phyloP scores from a whole-genome alignment of 73 alveolate genomes.

The Tetrahymena borealis region DNA sequence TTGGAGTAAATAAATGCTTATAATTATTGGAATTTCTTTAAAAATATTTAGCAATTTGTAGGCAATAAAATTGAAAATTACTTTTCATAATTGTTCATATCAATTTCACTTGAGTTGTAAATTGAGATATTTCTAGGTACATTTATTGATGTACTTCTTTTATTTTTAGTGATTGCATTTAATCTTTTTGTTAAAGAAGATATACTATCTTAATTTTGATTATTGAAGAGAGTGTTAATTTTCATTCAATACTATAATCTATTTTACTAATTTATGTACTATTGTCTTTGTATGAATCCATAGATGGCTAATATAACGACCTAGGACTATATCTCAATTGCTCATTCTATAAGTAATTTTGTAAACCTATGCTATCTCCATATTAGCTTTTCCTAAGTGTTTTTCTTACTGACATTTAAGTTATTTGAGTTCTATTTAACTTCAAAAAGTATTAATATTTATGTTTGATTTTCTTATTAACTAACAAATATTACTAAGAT shows the following conservation, averaged over 20 bases:
- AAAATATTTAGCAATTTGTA: not conserved
- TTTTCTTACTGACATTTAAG: not conserved
- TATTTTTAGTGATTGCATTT: not conserved
- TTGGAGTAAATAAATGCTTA: not conserved
- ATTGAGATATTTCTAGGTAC: not conserved
- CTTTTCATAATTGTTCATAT: not conserved
- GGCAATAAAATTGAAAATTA: not conserved
- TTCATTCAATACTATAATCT: too few species aligned
- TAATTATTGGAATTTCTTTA: not conserved
- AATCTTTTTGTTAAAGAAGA: not conserved
- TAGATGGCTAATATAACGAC: not conserved
- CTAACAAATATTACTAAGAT: too few species aligned
- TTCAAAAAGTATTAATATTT: too few species aligned
- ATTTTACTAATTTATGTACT: not conserved
- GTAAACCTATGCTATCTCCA: not conserved
- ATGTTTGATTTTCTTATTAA: too few species aligned
- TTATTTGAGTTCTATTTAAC: too few species aligned
- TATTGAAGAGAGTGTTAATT: too few species aligned
- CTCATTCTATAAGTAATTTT: not conserved
- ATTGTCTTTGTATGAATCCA: not conserved
- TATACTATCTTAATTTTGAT: not conserved
- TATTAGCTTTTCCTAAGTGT: not conserved
- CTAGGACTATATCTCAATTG: not conserved
- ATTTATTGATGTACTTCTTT: not conserved
- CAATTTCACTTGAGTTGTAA: not conserved